Evolutionary conservation across 495 filamentous ascomycete genomes (phyloP), one percentile per base, ranked within the genome.

Genomic region (Baudoinia panamericana): DNA sequence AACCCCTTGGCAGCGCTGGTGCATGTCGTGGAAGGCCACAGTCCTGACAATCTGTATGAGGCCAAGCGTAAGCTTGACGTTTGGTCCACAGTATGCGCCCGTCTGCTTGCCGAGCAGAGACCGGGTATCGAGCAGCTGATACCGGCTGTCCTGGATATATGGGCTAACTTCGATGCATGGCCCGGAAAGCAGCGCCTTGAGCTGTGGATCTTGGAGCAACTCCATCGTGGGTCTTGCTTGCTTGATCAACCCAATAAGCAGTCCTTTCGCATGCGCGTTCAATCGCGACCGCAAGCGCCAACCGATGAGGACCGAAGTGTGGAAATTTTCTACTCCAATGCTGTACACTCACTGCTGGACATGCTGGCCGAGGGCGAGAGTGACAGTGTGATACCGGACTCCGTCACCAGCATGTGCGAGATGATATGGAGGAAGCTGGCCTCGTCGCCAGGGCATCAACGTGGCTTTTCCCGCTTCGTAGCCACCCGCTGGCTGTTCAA

Each of bases 401-500:
- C 83, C 32, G 78, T 86, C 26, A 59, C 92, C 47, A 77, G 83
- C 53, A 72, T 96, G 46, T 78, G 82, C 39, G 79, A 76, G 61
- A 81, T 82, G 46, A 82, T 94, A 45, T 62, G 92, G 5, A 68
- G 70, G 43, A 87, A 83, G 54, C 62, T 96, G 43, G 74, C 83
- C 30, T 66, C 67, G 47, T 71, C 69, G 36, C 78, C 80, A 45
- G 73, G 66, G 40, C 76, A 80, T 47, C 73, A 76, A 42, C 73
- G 70, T 41, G 85, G 78, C 29, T 83, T 83, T 27, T 68, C 79
- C 43, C 73, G 73, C 51, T 88, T 84, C 63, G 68, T 95, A 42
- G 76, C 93, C 47, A 74, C 78, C 35, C 85, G 86, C 54, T 97
- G 87, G 80, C 79, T 93, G 49, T 94, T 95, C 55, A 79, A 82